Percentiles rank a stretch among this genome's conserved stretches.
These are phyloP conservation scores for Fistulifera pelliculosa DNA, from an alignment of 108 stramenopile species.

Conservation along the genomic window DNA sequence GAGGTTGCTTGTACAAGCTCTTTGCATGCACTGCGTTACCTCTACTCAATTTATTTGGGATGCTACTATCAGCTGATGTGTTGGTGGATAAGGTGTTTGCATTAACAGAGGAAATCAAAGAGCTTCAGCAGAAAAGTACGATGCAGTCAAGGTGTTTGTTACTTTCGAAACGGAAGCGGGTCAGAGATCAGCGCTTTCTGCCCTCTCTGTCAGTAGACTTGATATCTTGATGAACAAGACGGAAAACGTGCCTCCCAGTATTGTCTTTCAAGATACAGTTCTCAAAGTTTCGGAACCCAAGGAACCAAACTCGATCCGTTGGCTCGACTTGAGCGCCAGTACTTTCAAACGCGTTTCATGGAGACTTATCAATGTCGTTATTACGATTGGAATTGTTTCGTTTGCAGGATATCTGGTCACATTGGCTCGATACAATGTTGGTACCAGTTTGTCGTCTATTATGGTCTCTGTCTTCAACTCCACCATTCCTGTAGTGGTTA, in stretches of 20 bases:
- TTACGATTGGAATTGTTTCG: constrained; percentile 42
- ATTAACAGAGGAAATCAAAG: constrained; percentile 43
- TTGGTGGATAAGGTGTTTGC: constrained; percentile 27
- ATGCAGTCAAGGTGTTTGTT: constrained; percentile 49
- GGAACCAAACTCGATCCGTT: constrained; percentile 57
- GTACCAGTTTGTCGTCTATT: constrained; percentile 19
- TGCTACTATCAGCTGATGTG: constrained; percentile 25
- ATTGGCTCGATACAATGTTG: constrained; percentile 10
- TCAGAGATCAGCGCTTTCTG: constrained; percentile 51
- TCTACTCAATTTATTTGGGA: constrained; percentile 23
- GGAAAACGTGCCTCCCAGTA: constrained; percentile 18
- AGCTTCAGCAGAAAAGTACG: constrained; percentile 45
- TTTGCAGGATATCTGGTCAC: constrained; percentile 23
- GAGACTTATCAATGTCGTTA: constrained; percentile 20
- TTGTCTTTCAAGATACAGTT: constrained; percentile 37
- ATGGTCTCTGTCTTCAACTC: constrained; percentile 42
- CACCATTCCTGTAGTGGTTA: constrained; percentile 43
- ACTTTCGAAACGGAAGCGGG: constrained; percentile 80
- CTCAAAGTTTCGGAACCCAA: constrained; percentile 41
- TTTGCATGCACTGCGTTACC: constrained; percentile 22
- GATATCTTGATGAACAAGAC: constrained; percentile 32
- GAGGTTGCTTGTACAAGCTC: constrained; percentile 14
- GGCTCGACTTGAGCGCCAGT: constrained; percentile 36
- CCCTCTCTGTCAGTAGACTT: constrained; percentile 36
- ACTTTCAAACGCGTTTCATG: constrained; percentile 16